A percentile compares a stretch with the other conserved stretches of the same genome.
Evolutionary conservation across 176 grass and related monocot genomes (phyloP).

Genomic region (maize (Zea mays)): Zm-B73-REFERENCE-NAM-5.0 NC_050103.1:99163501-99164000

Average conservation of each 20-base stretch:
- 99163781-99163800: constrained; percentile 66
- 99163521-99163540: neutral
- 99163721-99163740: constrained; percentile 26
- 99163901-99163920: neutral
- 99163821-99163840: constrained; percentile 88
- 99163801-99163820: constrained; percentile 79
- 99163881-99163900: neutral
- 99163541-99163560: neutral
- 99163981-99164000: neutral
- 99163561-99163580: constrained; percentile 6
- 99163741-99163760: neutral
- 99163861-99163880: constrained; percentile 51
- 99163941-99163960: neutral
- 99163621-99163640: constrained; percentile 84
- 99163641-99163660: constrained; percentile 89
- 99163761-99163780: constrained; percentile 46
- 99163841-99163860: constrained; percentile 87
- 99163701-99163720: constrained; percentile 58
- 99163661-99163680: constrained; percentile 68
- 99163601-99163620: constrained; percentile 59
- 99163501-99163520: neutral
- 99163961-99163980: neutral
- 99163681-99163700: constrained; percentile 88
- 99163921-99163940: constrained; percentile 2
- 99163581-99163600: neutral